A percentile compares a stretch with the other conserved stretches of the same genome.
Conservation (phyloP, 352 stramenopile genomes). For the Pythium apleroticum region DNA sequence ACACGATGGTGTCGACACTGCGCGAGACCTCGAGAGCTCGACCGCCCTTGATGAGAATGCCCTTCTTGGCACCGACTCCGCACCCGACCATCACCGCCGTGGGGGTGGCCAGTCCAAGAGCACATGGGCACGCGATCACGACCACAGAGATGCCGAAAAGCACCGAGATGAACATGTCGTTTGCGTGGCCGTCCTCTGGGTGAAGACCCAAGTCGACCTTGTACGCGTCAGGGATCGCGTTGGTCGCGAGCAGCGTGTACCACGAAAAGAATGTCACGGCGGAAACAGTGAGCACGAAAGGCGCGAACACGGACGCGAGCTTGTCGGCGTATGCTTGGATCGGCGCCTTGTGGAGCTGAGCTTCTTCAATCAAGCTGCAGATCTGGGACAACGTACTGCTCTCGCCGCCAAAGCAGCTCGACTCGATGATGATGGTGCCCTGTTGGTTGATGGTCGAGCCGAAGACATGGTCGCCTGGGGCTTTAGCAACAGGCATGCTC, state of each 20-base stretch:
- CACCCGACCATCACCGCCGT: constrained; percentile 90
- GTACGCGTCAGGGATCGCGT: constrained; percentile 52
- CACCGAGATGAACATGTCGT: constrained; percentile 72
- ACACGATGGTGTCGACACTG: constrained; percentile 88
- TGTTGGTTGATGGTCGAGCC: constrained; percentile 84
- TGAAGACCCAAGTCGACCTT: constrained; percentile 53
- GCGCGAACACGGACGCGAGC: constrained; percentile 62
- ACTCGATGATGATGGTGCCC: constrained; percentile 85
- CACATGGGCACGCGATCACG: constrained; percentile 87
- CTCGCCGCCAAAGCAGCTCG: constrained; percentile 66
- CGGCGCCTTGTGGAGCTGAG: constrained; percentile 85
- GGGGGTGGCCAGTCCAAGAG: constrained; percentile 77
- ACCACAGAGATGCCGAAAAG: constrained; percentile 89
- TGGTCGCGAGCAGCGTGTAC: constrained; percentile 46
- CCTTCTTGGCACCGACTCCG: constrained; percentile 80
- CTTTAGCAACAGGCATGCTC: constrained; percentile 87
- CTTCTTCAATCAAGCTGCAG: constrained; percentile 84
- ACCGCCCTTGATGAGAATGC: constrained; percentile 90
- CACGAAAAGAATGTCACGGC: constrained; percentile 65
- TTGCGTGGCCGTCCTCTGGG: constrained; percentile 46
- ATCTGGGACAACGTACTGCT: constrained; percentile 75
- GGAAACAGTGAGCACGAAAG: constrained; percentile 60
- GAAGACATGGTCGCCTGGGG: constrained; percentile 74
- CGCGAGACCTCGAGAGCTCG: constrained; percentile 75
- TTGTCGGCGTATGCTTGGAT: constrained; percentile 86